Evolutionary conservation across 2,329 filamentous ascomycete species (phyloP).

Genomic region (Macrophomina pseudophaseolina): DNA sequence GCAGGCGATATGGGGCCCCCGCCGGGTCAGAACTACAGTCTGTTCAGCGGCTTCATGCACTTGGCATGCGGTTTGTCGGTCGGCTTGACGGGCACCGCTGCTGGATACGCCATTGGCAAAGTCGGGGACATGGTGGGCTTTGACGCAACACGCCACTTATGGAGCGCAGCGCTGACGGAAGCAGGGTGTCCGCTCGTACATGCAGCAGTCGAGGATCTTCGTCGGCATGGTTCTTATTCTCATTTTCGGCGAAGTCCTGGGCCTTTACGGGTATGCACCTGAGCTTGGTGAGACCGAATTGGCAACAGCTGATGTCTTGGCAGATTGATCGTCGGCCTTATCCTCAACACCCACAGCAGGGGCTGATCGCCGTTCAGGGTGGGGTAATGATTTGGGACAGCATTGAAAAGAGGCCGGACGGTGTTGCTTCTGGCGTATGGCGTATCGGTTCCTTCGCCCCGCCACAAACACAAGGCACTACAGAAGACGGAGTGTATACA

Average conservation of each 20-base stretch:
- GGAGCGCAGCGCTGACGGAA: slow-evolving; percentile 26
- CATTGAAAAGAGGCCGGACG: neutral
- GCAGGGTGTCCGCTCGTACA: slow-evolving; percentile 85
- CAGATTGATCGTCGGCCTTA: slow-evolving; percentile 89
- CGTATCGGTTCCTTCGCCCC: neutral
- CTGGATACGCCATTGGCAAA: slow-evolving; percentile 77
- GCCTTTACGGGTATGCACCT: slow-evolving; percentile 83
- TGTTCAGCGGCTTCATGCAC: slow-evolving; percentile 95
- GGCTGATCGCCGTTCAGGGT: slow-evolving; percentile 42
- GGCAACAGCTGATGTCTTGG: slow-evolving; percentile 10
- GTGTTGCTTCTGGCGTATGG: slow-evolving; percentile 13
- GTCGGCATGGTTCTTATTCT: slow-evolving; percentile 98
- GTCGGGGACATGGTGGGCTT: slow-evolving; percentile 81
- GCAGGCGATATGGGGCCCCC: slow-evolving; percentile 84
- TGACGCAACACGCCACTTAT: neutral
- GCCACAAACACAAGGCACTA: no score
- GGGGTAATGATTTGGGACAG: neutral
- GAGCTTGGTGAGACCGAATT: neutral
- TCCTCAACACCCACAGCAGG: slow-evolving; percentile 86
- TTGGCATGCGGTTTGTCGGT: slow-evolving; percentile 89
- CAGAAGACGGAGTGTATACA: no score
- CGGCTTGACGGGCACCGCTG: slow-evolving; percentile 46
- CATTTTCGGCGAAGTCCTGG: slow-evolving; percentile 97
- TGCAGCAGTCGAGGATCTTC: slow-evolving; percentile 94
- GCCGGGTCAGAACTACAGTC: slow-evolving; percentile 70